A percentile compares a stretch with the other conserved stretches of the same genome.
Conservation (phyloP, 192 early-diverging fungal species). For the Podila verticillata region DNA sequence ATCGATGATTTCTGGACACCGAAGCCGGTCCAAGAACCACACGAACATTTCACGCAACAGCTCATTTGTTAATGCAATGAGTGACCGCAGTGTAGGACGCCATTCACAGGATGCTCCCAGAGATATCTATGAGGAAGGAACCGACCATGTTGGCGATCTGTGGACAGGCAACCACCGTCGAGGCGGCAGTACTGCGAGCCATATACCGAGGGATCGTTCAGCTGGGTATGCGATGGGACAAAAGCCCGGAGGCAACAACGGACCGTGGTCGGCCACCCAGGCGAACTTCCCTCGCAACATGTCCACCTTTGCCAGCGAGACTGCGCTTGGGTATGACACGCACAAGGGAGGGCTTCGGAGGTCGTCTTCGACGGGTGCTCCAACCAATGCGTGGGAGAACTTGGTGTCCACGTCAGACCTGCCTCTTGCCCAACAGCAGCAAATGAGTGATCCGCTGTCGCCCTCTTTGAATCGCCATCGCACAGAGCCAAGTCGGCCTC, state of each 20-base stretch:
- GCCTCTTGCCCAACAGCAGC: not conserved
- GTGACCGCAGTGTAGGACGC: not conserved
- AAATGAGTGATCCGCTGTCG: not conserved
- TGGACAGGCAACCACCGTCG: slow-evolving; percentile 19
- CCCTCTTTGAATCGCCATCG: not conserved
- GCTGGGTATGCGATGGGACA: not conserved
- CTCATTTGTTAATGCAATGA: not conserved
- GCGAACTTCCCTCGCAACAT: slow-evolving; percentile 11
- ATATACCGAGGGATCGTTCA: slow-evolving; percentile 8
- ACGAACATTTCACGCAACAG: slow-evolving; percentile 1
- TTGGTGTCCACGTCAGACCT: too few relatives aligned
- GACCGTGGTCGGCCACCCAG: slow-evolving; percentile 26
- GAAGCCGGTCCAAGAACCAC: slow-evolving; percentile 7
- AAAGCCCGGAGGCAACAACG: not conserved
- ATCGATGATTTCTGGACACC: slow-evolving; percentile 18
- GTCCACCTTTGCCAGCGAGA: not conserved
- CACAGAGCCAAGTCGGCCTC: not conserved
- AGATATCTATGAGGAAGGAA: slow-evolving; percentile 13
- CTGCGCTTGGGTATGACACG: not conserved
- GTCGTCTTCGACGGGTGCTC: not conserved
- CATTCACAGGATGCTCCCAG: slow-evolving; percentile 13
- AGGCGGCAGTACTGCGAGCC: slow-evolving; percentile 28
- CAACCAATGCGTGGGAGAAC: too few relatives aligned
- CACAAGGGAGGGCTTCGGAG: not conserved
- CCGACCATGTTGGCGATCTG: slow-evolving; percentile 16